phyloP scores from a whole-genome alignment of 805 yeast species.

The Clavispora santaluciae region DNA sequence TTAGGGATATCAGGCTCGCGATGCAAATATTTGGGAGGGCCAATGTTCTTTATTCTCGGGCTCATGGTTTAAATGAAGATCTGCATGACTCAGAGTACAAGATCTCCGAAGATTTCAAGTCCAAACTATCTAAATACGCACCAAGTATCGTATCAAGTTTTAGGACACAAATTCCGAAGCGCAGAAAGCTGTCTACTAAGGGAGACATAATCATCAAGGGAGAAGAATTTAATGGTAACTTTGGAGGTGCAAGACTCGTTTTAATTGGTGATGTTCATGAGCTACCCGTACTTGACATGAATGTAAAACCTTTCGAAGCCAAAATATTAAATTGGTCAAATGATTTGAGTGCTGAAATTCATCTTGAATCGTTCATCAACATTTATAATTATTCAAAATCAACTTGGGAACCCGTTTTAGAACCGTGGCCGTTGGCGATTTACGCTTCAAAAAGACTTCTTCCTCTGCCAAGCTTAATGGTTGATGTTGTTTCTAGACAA shows the following conservation, averaged over 20 bases:
- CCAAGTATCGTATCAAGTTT: slow-evolving; percentile 57
- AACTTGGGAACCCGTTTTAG: slow-evolving; percentile 92
- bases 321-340: slow-evolving; percentile 82
- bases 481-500: slow-evolving; percentile 73
- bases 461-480: slow-evolving; percentile 44
- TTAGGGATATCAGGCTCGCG: slow-evolving; percentile 83
- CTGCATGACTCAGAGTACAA: slow-evolving; percentile 18
- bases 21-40: slow-evolving; percentile 69
- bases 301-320: slow-evolving; percentile 62
- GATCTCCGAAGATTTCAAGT: slow-evolving; percentile 61
- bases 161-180: slow-evolving; percentile 28
- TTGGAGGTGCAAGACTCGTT: slow-evolving; percentile 77
- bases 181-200: not conserved
- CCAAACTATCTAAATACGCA: slow-evolving; percentile 57
- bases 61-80: slow-evolving; percentile 20
- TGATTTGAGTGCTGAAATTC: slow-evolving; percentile 64
- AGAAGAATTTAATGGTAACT: slow-evolving; percentile 59
- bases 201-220: slow-evolving; percentile 49
- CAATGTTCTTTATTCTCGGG: slow-evolving; percentile 42
- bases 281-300: slow-evolving; percentile 78
- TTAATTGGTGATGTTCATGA: slow-evolving; percentile 89
- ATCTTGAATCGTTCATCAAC: slow-evolving; percentile 62
- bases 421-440: slow-evolving; percentile 77
- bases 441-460: slow-evolving; percentile 52
- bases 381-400: slow-evolving; percentile 85